Conservation (phyloP, 106 monocot genomes). For the Allium cepa region DNA sequence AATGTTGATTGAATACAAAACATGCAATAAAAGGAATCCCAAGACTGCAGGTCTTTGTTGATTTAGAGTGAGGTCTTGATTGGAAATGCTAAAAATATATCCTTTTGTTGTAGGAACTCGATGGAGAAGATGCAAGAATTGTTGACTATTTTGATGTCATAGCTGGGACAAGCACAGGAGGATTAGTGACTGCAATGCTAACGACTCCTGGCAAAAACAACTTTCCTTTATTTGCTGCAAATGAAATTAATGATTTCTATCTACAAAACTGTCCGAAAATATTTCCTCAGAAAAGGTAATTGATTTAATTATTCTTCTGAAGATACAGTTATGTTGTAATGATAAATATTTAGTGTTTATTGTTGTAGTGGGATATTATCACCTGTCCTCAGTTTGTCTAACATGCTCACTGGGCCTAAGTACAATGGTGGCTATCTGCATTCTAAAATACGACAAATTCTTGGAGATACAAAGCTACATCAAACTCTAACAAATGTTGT, state of each 20-base stretch:
- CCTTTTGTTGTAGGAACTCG: neutral
- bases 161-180: neutral
- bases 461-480: slow-evolving; percentile 31
- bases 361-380: slow-evolving; percentile 7
- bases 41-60: too few species aligned
- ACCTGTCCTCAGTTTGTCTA: neutral
- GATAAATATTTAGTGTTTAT: neutral
- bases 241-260: neutral
- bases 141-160: neutral
- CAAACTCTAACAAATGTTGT: slow-evolving; percentile 47
- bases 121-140: neutral
- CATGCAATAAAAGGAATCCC: too few species aligned
- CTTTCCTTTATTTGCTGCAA: neutral
- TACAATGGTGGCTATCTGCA: slow-evolving; percentile 53
- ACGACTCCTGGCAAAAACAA: neutral
- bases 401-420: slow-evolving; percentile 27
- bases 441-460: slow-evolving; percentile 14
- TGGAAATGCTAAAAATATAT: too few species aligned
- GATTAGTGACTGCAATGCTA: neutral
- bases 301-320: neutral
- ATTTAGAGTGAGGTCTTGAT: too few species aligned
- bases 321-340: neutral
- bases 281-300: neutral
- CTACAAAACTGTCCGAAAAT: neutral
- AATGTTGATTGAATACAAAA: too few species aligned